Evolutionary conservation across 768 basidiomycete species (phyloP), one percentile per base, ranked within the genome.

Genomic region (Tylopilus balloui): DNA sequence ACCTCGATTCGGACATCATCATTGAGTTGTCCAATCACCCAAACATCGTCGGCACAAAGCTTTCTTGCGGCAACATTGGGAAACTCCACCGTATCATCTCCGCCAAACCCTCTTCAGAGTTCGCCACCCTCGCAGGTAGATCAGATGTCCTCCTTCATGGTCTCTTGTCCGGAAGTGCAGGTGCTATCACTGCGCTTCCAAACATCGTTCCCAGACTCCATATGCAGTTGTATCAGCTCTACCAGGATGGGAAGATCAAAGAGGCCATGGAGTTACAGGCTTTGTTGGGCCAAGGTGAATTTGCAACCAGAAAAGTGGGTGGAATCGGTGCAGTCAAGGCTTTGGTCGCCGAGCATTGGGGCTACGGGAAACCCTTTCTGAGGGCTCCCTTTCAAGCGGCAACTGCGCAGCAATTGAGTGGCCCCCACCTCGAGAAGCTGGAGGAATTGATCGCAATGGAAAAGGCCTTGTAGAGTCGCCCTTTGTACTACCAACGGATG

Each of bases 31-130:
- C 86, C 4, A 66, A 77, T 38, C 89, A 91, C 63, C 86, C 86
- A 6, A 92, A 92, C 68, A 88, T 90, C 55, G 85, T 92, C 51
- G 91, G 91, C 50, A 82, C 79, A 43, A 92, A 88, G 69, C 75
- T 93, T 20, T 92, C 91, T 27, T 92, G 89, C 63, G 89, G 85
- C 5, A 85, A 83, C 57, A 81, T 93, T 49, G 88, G 89, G 19
- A 93, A 92, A 66, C 80, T 90, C 38, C 81, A 86, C 46, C 83
- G 90, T 15, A 72, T 92, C 37, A 78, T 84, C 12, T 78, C 81
- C 4, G 71, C 77, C 28, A 79, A 81, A 53, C 67, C 78, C 6
- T 54, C 73, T 4, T 61, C 70, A 3, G 71, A 81, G 35, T 86
- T 88, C 56, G 78, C 83, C 4, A 79, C 88, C n/a, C 83, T 84